Evolutionary conservation across 805 yeast genomes (phyloP).

Genomic region (Cyberlindnera americana): DNA sequence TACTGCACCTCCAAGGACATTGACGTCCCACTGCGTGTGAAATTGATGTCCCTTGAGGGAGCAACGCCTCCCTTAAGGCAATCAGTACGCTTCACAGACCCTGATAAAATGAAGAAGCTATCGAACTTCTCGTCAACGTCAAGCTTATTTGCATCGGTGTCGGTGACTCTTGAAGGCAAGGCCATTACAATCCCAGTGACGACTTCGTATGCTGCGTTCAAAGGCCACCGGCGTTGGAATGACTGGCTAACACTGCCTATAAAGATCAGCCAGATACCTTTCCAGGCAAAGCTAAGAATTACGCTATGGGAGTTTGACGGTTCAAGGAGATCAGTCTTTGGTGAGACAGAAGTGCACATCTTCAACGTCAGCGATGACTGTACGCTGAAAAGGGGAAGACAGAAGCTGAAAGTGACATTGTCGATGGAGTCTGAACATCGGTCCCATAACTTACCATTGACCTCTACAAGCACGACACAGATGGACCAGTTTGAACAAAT

Average conservation of each 20-base stretch:
- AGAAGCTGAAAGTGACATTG: slow-evolving; percentile 47
- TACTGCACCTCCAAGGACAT: slow-evolving; percentile 58
- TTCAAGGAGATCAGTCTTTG: slow-evolving; percentile 50
- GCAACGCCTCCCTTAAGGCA: slow-evolving; percentile 36
- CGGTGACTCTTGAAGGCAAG: slow-evolving; percentile 40
- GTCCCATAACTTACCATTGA: neutral
- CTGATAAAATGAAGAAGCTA: slow-evolving; percentile 38
- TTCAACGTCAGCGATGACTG: slow-evolving; percentile 54
- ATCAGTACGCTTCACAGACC: slow-evolving; percentile 45
- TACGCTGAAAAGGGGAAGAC: slow-evolving; percentile 69
- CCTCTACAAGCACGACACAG: slow-evolving; percentile 25
- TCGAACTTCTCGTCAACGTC: slow-evolving; percentile 36
- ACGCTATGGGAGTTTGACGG: slow-evolving; percentile 67
- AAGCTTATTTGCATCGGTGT: slow-evolving; percentile 42
- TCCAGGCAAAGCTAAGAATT: slow-evolving; percentile 56
- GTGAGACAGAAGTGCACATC: slow-evolving; percentile 53
- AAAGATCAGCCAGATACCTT: slow-evolving; percentile 64
- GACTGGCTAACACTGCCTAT: slow-evolving; percentile 74
- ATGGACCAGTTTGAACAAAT: slow-evolving; percentile 49
- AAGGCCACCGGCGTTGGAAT: slow-evolving; percentile 54
- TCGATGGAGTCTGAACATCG: slow-evolving; percentile 23
- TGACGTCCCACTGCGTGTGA: slow-evolving; percentile 44
- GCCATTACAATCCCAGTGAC: slow-evolving; percentile 47
- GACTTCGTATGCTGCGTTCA: slow-evolving; percentile 47
- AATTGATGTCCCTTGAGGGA: slow-evolving; percentile 47